Evolutionary conservation across 345 rosid species (phyloP).

Genomic region (Eucalyptus cladocalyx): DNA sequence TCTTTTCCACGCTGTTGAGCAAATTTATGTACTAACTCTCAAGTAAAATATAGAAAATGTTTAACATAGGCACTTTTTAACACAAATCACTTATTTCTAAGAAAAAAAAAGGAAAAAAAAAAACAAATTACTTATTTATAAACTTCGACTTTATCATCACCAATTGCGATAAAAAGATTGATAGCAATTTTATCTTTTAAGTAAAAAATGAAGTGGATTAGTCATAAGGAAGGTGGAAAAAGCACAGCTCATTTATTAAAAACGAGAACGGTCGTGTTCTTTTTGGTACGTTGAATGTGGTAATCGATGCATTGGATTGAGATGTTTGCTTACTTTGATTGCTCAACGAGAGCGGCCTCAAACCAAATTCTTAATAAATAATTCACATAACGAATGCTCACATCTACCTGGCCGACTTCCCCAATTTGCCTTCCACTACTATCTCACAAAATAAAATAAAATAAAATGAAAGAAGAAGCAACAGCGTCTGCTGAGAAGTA

Average conservation of each 20-base stretch:
- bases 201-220: background rate
- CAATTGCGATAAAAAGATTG: background rate
- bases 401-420: background rate
- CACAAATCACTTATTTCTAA: background rate
- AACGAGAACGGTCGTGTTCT: background rate
- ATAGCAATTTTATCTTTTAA: background rate
- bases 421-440: background rate
- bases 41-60: background rate
- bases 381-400: background rate
- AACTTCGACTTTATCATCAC: background rate
- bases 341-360: background rate
- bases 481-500: background rate
- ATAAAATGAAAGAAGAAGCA: background rate
- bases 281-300: background rate
- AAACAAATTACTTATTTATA: background rate
- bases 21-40: background rate
- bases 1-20: background rate
- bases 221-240: background rate
- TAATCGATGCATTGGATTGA: background rate
- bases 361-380: background rate
- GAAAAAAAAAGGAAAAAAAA: too few species aligned
- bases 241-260: background rate
- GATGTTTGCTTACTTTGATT: background rate
- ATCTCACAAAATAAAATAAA: background rate
- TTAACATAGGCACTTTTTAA: background rate